Conservation (phyloP, 2,329 filamentous ascomycete species). For the Fusarium foetens region DNA sequence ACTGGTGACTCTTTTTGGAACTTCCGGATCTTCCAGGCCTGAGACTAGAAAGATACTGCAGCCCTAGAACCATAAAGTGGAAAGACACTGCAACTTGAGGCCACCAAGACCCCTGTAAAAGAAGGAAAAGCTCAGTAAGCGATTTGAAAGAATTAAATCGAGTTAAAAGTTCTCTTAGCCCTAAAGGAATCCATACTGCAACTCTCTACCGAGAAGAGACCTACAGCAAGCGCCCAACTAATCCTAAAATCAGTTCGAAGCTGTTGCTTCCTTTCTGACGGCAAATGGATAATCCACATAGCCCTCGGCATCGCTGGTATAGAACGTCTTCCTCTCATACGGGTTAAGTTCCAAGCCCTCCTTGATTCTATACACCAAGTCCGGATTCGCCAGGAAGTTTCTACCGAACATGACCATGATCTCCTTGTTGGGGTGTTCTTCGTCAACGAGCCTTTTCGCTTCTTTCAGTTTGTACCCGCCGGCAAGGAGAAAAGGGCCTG, state of each 20-base stretch:
- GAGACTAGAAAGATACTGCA: too few species aligned
- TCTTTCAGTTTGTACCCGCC: slow-evolving; percentile 46
- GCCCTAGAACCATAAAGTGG: too few species aligned
- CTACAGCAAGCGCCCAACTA: accelerated
- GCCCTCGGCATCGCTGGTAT: slow-evolving; percentile 29
- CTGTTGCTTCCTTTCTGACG: accelerated
- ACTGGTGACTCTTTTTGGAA: too few species aligned
- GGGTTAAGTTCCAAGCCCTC: slow-evolving; percentile 41
- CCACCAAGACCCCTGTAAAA: too few species aligned
- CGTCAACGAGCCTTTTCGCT: slow-evolving; percentile 46
- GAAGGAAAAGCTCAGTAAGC: too few species aligned
- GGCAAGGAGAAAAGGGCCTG: slow-evolving; percentile 47
- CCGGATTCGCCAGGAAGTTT: slow-evolving; percentile 47
- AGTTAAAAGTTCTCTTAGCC: too few species aligned
- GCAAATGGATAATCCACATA: slow-evolving; percentile 47
- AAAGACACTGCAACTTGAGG: too few species aligned
- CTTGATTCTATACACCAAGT: slow-evolving; percentile 42
- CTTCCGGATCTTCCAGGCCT: too few species aligned
- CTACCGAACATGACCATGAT: slow-evolving; percentile 50
- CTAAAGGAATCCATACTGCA: too few species aligned
- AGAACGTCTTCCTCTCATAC: slow-evolving; percentile 46
- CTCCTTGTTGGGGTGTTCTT: slow-evolving; percentile 44
- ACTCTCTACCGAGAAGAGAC: accelerated
- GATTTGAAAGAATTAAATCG: too few species aligned
- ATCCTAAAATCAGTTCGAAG: accelerated